phyloP scores from a whole-genome alignment of 2,329 filamentous ascomycete species.

The Clonostachys rosea region DNA sequence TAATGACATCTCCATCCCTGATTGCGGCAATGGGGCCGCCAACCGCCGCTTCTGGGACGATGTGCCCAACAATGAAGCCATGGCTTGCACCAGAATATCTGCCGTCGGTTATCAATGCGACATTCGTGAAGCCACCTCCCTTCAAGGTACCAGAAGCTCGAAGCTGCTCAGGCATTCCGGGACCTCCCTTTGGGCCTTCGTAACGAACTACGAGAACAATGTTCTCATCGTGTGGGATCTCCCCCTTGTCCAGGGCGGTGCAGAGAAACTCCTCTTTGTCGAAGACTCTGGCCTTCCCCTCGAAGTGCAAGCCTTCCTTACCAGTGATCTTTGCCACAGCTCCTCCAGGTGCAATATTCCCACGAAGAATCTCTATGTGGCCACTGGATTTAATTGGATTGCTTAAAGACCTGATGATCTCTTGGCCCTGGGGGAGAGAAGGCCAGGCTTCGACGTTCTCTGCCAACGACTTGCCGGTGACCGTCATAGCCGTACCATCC shows the following conservation, averaged over 20 bases:
- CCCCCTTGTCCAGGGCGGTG: conserved; percentile 66
- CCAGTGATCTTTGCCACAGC: conserved; percentile 96
- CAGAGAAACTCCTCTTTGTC: conserved; percentile 81
- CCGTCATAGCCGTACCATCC: conserved; percentile 72
- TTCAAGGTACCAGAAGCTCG: conserved; percentile 92
- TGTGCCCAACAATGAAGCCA: conserved; percentile 83
- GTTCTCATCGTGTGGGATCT: conserved; percentile 59
- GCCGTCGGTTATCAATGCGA: conserved; percentile 69
- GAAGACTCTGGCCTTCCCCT: conserved; percentile 77
- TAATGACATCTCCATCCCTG: conserved; percentile 71
- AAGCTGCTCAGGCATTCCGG: conserved; percentile 92
- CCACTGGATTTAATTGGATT: conserved; percentile 75
- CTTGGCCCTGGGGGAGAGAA: conserved; percentile 71
- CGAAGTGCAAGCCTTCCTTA: conserved; percentile 83
- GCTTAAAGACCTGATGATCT: conserved; percentile 78
- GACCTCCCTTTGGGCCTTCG: conserved; percentile 88
- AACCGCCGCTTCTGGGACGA: conserved; percentile 82
- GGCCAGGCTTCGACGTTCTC: conserved; percentile 78
- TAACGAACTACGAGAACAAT: conserved; percentile 89
- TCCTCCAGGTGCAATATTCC: conserved; percentile 83
- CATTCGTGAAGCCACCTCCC: conserved; percentile 77
- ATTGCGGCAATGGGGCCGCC: conserved; percentile 82
- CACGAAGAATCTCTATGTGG: conserved; percentile 82
- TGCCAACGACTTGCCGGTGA: conserved; percentile 79
- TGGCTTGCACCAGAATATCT: conserved; percentile 78